phyloP scores from a whole-genome alignment of 495 filamentous ascomycete species.

The Aspergillus ellipticus region DNA sequence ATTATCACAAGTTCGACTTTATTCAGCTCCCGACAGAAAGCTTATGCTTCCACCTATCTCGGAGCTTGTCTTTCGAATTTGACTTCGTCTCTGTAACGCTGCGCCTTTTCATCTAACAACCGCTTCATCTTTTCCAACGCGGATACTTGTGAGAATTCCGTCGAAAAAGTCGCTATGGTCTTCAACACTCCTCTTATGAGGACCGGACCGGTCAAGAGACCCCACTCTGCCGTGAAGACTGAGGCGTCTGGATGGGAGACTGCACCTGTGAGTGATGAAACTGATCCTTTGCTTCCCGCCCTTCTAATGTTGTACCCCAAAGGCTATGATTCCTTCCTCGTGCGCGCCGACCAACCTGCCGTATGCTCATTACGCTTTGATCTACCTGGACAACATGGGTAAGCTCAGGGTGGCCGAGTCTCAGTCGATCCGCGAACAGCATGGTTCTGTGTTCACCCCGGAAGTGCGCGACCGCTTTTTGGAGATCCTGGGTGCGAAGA shows the following conservation, averaged over 20 bases:
- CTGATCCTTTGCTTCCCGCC: not conserved
- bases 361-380: constrained; percentile 39
- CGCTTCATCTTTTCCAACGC: not conserved
- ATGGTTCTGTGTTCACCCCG: constrained; percentile 33
- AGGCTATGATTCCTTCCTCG: constrained; percentile 34
- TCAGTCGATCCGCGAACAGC: constrained; percentile 32
- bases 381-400: constrained; percentile 40
- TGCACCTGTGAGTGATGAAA: constrained; percentile 28
- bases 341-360: constrained; percentile 30
- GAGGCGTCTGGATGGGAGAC: constrained; percentile 33
- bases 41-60: not conserved
- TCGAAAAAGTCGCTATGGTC: constrained; percentile 29
- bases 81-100: not conserved
- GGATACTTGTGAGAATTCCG: constrained; percentile 3
- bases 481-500: constrained; percentile 32
- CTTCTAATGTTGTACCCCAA: not conserved
- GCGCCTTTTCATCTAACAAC: not conserved
- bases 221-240: constrained; percentile 31
- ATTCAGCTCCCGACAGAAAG: not conserved
- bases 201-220: constrained; percentile 34
- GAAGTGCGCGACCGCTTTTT: constrained; percentile 39
- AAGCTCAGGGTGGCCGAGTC: constrained; percentile 38
- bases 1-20: no score
- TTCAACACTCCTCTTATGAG: constrained; percentile 26
- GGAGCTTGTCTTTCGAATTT: no score